Evolutionary conservation across 495 filamentous ascomycete species (phyloP), one percentile per base, ranked within the genome.

Genomic region (Aspergillus taichungensis): DNA sequence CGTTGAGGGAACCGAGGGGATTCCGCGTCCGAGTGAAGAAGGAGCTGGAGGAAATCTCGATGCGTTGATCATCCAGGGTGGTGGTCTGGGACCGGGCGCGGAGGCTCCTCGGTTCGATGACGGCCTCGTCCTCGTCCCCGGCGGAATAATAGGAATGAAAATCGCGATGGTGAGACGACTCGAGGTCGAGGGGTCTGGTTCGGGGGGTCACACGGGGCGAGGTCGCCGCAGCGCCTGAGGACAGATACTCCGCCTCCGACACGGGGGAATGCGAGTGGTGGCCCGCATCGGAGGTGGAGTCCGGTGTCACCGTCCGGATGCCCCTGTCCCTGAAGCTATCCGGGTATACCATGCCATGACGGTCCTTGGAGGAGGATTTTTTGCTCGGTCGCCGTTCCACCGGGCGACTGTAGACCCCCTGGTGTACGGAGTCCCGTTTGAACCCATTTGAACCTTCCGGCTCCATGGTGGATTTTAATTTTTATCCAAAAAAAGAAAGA

Each of bases 341-440:
- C 27, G 72, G 68, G 48, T 75, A 76, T 24, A 75, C 62, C 58
- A 72, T 74, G 34, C 71, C 73, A 55, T 74, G 71, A 30, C 72
- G 70, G 45, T 75, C 72, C 40, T 65, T 67, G 6, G 73, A 76
- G 13, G 73, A 74, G 12, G 72, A 71, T 49, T 76, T 74, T 48
- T 75, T 77, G 60, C 72, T 75, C 1, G 73, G 56, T 30, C 72
- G 64, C 13, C 71, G 64, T 57, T 75, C 69, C 52, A 75, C 63
- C 14, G 67, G 64, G 34, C 67, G 67, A 46, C 63, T 71, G 48
- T 70, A 59, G 33, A 61, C 40, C 35, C 62, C 63, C 37, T 72
- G 67, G 41, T 69, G 66, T 47, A 64, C 56, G 8, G 69, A 73
- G 50, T 63, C 67, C 51, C 69, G 63, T 48, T 68, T 67, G 45